These are phyloP conservation scores for Botrytis aclada DNA, from an alignment of 2,329 filamentous ascomycete species.

Conservation along the genomic window DNA sequence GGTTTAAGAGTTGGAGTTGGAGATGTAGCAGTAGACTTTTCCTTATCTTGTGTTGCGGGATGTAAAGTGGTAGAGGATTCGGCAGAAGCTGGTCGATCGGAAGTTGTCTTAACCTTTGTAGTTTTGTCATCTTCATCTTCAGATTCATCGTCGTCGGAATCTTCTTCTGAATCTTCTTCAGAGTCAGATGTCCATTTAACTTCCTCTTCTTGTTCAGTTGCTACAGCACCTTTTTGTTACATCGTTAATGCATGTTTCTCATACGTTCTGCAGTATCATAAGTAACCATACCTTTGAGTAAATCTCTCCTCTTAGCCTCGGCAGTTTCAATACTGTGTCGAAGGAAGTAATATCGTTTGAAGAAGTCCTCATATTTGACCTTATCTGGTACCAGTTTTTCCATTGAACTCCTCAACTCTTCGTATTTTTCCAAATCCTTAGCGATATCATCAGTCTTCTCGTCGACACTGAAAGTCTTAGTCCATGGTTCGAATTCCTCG, in stretches of 20 bases:
- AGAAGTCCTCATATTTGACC: slow-evolving; percentile 87
- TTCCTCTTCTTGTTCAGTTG: slow-evolving; percentile 62
- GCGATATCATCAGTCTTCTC: slow-evolving; percentile 82
- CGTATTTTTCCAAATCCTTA: slow-evolving; percentile 77
- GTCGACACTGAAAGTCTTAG: slow-evolving; percentile 72
- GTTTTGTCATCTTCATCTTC: not conserved
- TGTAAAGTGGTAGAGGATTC: slow-evolving; percentile 61
- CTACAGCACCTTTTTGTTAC: slow-evolving; percentile 48
- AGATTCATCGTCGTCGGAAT: not conserved
- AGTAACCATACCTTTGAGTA: slow-evolving; percentile 72
- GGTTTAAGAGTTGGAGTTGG: slow-evolving; percentile 51
- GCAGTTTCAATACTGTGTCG: slow-evolving; percentile 90
- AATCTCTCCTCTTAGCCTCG: slow-evolving; percentile 80
- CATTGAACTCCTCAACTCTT: slow-evolving; percentile 83
- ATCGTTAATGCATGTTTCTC: not conserved
- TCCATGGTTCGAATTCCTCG: slow-evolving; percentile 72
- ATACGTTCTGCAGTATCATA: not conserved
- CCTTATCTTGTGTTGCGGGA: slow-evolving; percentile 43
- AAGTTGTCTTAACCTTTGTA: slow-evolving; percentile 27
- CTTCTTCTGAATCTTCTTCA: slow-evolving; percentile 57
- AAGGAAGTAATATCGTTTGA: slow-evolving; percentile 94
- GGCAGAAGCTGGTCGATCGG: slow-evolving; percentile 45
- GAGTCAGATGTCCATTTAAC: slow-evolving; percentile 64
- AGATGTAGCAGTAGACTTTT: slow-evolving; percentile 24
- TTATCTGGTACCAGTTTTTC: slow-evolving; percentile 91